A percentile compares a stretch with the other conserved stretches of the same genome.
Evolutionary conservation across 495 filamentous ascomycete species (phyloP).

Genomic region (Tuber calosporum): DNA sequence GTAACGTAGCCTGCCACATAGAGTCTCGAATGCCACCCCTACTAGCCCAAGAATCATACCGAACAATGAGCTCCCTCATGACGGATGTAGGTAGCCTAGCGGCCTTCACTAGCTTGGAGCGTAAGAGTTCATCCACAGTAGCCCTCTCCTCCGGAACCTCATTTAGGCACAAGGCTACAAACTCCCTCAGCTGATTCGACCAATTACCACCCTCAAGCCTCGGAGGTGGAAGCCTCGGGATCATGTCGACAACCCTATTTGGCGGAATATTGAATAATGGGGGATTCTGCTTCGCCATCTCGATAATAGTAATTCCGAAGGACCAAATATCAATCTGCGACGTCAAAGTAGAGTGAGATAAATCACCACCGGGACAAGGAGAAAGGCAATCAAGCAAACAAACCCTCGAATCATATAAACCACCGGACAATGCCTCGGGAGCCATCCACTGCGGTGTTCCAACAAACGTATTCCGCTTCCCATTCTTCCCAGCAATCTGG

Average conservation of each 20-base stretch:
- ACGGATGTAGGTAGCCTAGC: constrained; percentile 64
- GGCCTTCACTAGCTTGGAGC: constrained; percentile 56
- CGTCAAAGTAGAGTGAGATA: not conserved
- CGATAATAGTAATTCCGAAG: constrained; percentile 80
- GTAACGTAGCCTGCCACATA: constrained; percentile 50
- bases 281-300: constrained; percentile 83
- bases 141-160: constrained; percentile 68
- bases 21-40: constrained; percentile 76
- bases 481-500: constrained; percentile 68
- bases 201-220: constrained; percentile 71
- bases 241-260: constrained; percentile 51
- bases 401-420: constrained; percentile 52
- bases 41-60: constrained; percentile 79
- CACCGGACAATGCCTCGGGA: constrained; percentile 65
- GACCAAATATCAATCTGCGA: constrained; percentile 86
- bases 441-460: constrained; percentile 98
- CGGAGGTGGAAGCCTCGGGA: constrained; percentile 47
- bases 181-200: constrained; percentile 63
- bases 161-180: constrained; percentile 74
- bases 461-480: constrained; percentile 87
- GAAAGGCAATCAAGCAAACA: not conserved
- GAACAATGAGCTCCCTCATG: constrained; percentile 65
- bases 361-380: not conserved
- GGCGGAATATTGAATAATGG: constrained; percentile 53
- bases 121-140: constrained; percentile 58